phyloP scores from a whole-genome alignment of 2,329 filamentous ascomycete genomes.

The Arthrobotrys musiformis region DNA sequence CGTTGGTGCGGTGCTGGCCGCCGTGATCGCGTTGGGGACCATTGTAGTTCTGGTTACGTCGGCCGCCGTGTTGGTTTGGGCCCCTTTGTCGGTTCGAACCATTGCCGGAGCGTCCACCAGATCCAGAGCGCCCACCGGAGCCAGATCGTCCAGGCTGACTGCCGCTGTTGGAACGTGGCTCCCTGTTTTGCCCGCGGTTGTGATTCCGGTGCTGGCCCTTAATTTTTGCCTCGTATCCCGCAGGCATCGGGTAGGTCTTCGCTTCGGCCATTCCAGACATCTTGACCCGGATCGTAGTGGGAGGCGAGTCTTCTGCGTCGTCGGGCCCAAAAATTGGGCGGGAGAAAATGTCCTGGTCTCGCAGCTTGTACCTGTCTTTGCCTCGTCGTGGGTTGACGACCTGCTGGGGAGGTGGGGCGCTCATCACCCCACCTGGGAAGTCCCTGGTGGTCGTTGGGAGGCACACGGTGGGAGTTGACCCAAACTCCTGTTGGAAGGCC shows the following conservation, averaged over 20 bases:
- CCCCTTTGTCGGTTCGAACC: conserved; percentile 11
- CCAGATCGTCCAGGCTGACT: background rate
- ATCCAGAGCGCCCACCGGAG: background rate
- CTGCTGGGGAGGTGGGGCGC: background rate
- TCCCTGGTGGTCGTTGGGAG: conserved; percentile 46
- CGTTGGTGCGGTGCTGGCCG: background rate
- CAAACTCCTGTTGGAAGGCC: conserved; percentile 58
- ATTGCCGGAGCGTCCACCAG: background rate
- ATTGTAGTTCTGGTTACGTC: background rate
- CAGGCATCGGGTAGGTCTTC: conserved; percentile 14
- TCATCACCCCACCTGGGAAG: background rate
- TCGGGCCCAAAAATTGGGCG: background rate
- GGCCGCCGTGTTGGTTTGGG: conserved; percentile 17
- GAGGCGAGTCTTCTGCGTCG: background rate
- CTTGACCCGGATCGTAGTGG: conserved; percentile 30
- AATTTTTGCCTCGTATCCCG: conserved; percentile 19
- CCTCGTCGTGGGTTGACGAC: background rate
- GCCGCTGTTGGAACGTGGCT: conserved; percentile 16
- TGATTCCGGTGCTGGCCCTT: conserved; percentile 34
- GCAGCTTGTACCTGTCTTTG: conserved; percentile 4
- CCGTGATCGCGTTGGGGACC: background rate
- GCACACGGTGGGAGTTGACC: conserved; percentile 58
- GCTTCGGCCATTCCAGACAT: conserved; percentile 17
- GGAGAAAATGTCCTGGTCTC: conserved; percentile 29
- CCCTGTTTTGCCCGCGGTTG: conserved; percentile 2